Evolutionary conservation across 1,284 basidiomycete genomes (phyloP), one percentile per base, ranked within the genome.

Genomic region (Tylopilus sp.): DNA sequence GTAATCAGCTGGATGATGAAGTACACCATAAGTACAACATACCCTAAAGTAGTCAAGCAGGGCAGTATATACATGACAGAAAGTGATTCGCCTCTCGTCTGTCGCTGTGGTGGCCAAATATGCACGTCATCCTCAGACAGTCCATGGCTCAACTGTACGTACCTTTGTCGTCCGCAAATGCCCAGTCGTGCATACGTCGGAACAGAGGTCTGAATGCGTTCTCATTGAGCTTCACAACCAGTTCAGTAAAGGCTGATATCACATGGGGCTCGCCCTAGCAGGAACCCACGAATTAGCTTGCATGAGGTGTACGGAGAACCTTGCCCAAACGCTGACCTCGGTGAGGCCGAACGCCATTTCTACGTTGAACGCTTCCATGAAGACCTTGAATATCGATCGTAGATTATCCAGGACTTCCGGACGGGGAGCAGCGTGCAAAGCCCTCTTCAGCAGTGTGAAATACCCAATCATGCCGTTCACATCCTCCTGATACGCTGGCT

Each of bases 221-320:
- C 77, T 99, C 98, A 76, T 97, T 98, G 62, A 99, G 86, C 81
- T 98, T 98, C 70, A 95, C 89, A 17, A 96, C 93, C 25, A 98
- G 83, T 77, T 96, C 92, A 31, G 93, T 85, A 85, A 98, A 98
- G 6, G 95, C 90, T 4, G 85, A 81, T 69, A 95, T 86, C n/a
- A 85, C 79, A 31, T 79, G 76, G n/a, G 78, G 72, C 76, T 90
- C 86, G n/a, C 85, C 82, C 88, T 91, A 68, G 2, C 31, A 48
- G 48, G 53, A 33, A 52, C 37, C 14, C 58, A 50, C 27, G 33
- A 4, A 33, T 68, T 16, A 60, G 14, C 41, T 45, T 45, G 16
- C n/a, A n/a, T n/a, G n/a, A n/a, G n/a, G n/a, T n/a, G n/a, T n/a
- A n/a, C 62, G 68, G 6, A 54, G 60, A 6, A 37, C 27, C 56